Base-by-base conservation (phyloP, 495 filamentous ascomycete genomes). In the Beverwykella pulmonaria region DNA sequence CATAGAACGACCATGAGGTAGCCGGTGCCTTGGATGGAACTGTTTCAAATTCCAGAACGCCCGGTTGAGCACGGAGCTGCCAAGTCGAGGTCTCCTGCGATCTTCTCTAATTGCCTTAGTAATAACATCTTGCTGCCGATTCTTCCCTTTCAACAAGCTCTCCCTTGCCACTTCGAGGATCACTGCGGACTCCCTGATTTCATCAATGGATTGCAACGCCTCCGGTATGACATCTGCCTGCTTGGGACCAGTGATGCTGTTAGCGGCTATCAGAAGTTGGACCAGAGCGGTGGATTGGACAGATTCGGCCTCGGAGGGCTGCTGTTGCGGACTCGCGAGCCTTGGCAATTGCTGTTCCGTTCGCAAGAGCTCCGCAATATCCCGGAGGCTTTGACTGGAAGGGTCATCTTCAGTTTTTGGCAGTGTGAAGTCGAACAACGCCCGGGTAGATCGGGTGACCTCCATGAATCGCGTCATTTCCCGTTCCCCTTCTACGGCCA, bases 1-100 rank as follows among this genome's bases (percentile, higher is more conserved):
- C 61, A 64, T 64, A 26, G 34, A 64, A 4, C 61, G 50, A 10
- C 61, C 61, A 44, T 64, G 61, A 8, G 63, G 53, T 12, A 30
- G 29, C 15, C 53, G 32, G 22, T 64, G 61, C 12, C 61, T 50
- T n/a, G 61, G 29, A 25, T 12, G 30, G 9, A 30, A 22, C 25
- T 64, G 50, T 25, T 64, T 56, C 32, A 17, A 39, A 20, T 25
- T 48, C 61, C 61, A 64, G 22, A 36, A 41, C 7, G 30, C 19
- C 32, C 47, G 27, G 36, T 57, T 17, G 15, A 64, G 23, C 14
- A 64, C 50, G 2, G 46, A n/a, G 26, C 47, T 62, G 10, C 7
- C 20, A 10, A 62, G 48, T 12, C 23, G 6, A 14, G 59, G 59
- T n/a, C 54, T 50, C 22, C 36, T 47, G 9, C 59, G 23, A 4